Conservation (phyloP, 495 filamentous ascomycete genomes). For the Tuber umbilicatum region DNA sequence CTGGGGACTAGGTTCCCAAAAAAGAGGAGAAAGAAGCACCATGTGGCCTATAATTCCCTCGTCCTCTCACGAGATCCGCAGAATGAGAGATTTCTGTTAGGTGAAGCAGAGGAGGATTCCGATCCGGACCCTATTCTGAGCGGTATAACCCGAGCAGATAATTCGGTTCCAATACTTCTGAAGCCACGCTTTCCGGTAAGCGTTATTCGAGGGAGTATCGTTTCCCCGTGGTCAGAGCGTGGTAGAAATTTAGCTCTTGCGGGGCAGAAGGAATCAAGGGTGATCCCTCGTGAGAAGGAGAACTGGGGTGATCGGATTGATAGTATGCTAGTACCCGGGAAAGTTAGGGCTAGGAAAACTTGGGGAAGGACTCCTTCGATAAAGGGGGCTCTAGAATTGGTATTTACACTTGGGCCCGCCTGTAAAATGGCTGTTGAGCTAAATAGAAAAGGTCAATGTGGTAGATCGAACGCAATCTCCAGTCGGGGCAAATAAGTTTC, state of each 20-base stretch:
- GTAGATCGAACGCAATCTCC: not conserved
- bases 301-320: not conserved
- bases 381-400: not conserved
- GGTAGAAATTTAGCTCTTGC: not conserved
- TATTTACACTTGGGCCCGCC: not conserved
- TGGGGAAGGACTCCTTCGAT: not conserved
- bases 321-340: not conserved
- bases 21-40: slow-evolving; percentile 27
- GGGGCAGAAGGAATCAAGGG: not conserved
- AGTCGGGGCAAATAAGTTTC: not conserved
- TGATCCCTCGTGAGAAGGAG: not conserved
- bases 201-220: slow-evolving; percentile 18
- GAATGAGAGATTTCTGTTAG: slow-evolving; percentile 10
- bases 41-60: slow-evolving; percentile 28
- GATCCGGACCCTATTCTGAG: not conserved
- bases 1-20: not conserved
- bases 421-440: not conserved
- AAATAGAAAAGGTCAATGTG: not conserved
- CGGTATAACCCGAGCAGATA: not conserved
- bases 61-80: slow-evolving; percentile 21
- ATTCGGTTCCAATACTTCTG: not conserved
- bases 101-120: slow-evolving; percentile 7
- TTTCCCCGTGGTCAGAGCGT: not conserved
- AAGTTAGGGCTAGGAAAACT: not conserved
- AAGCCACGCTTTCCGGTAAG: slow-evolving; percentile 26